Conservation (phyloP, 2,329 filamentous ascomycete genomes). For the Neoarthrinium moseri region DNA sequence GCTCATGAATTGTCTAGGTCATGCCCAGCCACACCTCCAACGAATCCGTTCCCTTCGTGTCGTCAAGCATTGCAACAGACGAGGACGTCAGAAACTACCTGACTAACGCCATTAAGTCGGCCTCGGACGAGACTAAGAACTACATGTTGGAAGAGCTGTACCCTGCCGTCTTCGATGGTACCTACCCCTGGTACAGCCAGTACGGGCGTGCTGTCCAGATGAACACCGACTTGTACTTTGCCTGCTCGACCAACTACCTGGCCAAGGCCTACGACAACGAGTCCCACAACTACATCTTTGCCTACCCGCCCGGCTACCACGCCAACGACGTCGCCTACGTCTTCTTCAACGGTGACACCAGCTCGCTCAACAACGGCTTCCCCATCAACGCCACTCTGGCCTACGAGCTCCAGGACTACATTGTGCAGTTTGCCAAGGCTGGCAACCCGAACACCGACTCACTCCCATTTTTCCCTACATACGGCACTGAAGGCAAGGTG, state of each 20-base stretch:
- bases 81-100: constrained; percentile 17
- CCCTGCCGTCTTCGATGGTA: constrained; percentile 43
- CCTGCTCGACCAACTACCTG: constrained; percentile 52
- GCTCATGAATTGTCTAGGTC: background rate
- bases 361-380: constrained; percentile 20
- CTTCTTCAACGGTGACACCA: constrained; percentile 42
- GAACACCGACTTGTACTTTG: constrained; percentile 41
- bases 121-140: constrained; percentile 25
- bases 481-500: constrained; percentile 17
- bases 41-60: constrained; percentile 42
- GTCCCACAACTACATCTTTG: constrained; percentile 52
- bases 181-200: constrained; percentile 39
- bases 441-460: constrained; percentile 26
- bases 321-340: constrained; percentile 51
- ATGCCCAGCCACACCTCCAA: constrained; percentile 40
- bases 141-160: constrained; percentile 46
- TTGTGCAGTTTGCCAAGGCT: constrained; percentile 29
- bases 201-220: constrained; percentile 39
- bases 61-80: constrained; percentile 37
- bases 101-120: constrained; percentile 12
- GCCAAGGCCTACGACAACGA: constrained; percentile 41
- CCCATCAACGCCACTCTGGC: constrained; percentile 30
- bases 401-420: constrained; percentile 31
- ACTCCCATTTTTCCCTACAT: constrained; percentile 18
- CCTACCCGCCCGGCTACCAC: constrained; percentile 51